phyloP scores from a whole-genome alignment of 192 early-diverging fungal genomes.

The Ambispora gerdemannii region DNA sequence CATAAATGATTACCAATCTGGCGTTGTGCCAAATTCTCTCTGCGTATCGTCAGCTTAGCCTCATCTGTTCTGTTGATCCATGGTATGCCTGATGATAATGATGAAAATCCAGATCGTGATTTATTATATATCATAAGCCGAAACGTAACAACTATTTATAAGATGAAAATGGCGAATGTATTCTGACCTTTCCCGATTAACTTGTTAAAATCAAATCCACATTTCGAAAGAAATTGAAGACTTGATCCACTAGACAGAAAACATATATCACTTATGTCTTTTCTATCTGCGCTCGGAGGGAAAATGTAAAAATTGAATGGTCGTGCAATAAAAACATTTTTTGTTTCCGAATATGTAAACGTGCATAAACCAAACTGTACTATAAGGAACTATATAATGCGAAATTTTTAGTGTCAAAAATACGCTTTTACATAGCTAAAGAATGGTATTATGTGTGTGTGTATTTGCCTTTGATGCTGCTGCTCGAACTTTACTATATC shows the following conservation, averaged over 20 bases:
- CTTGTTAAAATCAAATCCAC: constrained; percentile 90
- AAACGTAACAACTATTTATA: background rate
- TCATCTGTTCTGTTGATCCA: constrained; percentile 23
- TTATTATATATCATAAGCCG: constrained; percentile 56
- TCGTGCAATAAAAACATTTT: constrained; percentile 62
- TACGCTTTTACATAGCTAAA: background rate
- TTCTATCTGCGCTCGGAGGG: constrained; percentile 50
- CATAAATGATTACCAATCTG: constrained; percentile 24
- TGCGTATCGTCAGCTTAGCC: constrained; percentile 2
- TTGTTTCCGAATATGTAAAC: constrained; percentile 64
- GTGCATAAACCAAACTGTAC: constrained; percentile 83
- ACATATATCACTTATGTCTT: constrained; percentile 49
- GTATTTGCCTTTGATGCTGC: constrained; percentile 21
- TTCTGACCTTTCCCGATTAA: constrained; percentile 73
- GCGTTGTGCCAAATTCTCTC: constrained; percentile 18
- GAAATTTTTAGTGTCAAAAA: background rate
- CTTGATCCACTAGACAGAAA: constrained; percentile 48
- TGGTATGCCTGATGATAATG: constrained; percentile 24
- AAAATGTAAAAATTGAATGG: constrained; percentile 93
- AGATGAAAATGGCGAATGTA: too few relatives aligned
- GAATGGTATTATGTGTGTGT: background rate
- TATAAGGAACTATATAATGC: constrained; percentile 44
- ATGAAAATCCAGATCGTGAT: constrained; percentile 50
- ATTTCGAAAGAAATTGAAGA: constrained; percentile 71
- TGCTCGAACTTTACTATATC: constrained; percentile 40